Conservation (phyloP, 768 basidiomycete species). For the Tulasnella sp. region DNA sequence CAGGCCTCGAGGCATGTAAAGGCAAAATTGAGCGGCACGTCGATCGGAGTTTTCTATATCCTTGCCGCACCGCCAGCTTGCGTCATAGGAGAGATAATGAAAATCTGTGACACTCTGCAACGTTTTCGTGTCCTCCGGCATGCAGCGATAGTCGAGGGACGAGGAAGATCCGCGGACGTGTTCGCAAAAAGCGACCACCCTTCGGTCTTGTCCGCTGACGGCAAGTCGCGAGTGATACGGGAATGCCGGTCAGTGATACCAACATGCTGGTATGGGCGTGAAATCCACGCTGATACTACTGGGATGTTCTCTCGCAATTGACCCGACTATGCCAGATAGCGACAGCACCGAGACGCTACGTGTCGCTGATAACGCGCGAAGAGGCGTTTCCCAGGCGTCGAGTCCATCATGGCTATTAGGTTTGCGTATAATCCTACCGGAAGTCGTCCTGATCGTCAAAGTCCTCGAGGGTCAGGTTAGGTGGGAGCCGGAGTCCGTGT, state of each 20-base stretch:
- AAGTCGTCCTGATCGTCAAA: background rate
- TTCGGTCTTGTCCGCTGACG: background rate
- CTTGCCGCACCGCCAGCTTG: background rate
- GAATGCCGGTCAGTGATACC: background rate
- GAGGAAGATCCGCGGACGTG: background rate
- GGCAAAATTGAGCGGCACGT: background rate
- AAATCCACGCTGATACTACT: background rate
- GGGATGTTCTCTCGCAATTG: background rate
- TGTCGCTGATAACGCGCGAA: background rate
- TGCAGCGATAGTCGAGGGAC: background rate
- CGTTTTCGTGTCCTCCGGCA: background rate
- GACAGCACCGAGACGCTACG: background rate
- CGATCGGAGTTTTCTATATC: background rate
- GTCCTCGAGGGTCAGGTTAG: background rate
- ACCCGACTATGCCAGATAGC: background rate
- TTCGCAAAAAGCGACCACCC: background rate
- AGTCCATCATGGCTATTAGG: background rate
- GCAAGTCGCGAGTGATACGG: background rate
- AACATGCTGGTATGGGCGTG: background rate
- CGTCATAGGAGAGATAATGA: background rate
- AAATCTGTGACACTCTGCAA: background rate
- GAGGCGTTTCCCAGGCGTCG: background rate
- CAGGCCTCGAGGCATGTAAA: slow-evolving; percentile 11
- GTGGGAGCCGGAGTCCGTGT: background rate
- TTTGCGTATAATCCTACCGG: background rate